Base-by-base conservation (phyloP, 176 grass and related monocot genomes). In the Miscanthus lutarioriparius region DNA sequence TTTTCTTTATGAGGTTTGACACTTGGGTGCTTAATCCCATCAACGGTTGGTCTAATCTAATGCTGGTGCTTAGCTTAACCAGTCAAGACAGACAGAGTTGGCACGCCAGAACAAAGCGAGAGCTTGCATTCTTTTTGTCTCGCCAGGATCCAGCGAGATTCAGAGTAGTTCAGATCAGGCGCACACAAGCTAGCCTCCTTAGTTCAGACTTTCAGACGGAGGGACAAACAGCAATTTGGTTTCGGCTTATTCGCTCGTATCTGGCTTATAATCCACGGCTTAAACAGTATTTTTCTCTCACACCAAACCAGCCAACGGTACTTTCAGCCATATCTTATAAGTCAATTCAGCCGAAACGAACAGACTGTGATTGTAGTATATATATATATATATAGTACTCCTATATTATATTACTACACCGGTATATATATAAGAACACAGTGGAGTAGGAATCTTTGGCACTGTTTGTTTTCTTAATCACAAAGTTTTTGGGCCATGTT, bases 391-490 rank as follows among this genome's bases (percentile, higher is more conserved):
- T 41, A 10, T 8, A 10, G 1, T 39, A 39, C 28, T 30, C 28
- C 28, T 30, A 30, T 30, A 30, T 30, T 30, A 30, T 30, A 30
- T 30, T 30, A 30, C 28, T 30, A 30, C 28, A 1, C 8, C 2
- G 10, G 39, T 41, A 41, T 41, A 41, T 41, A 44, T 44, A 44
- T 44, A 44, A 14, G 3, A 30, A 30, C 59, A 26, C 37, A 89
- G 35, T 82, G 83, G 72, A 32, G 44, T 86, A 56, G 78, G 78
- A 90, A 90, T 82, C 88, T 90, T 77, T 90, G 44, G 2, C 20
- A 36, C 36, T 38, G 20, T 66, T 26, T 36, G 26, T 63, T 82
- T 40, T 5, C n/a, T 2, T 39, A 36, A 19, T 54, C 15, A 38
- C 11, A 19, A 72, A 72, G 39, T 17, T 6, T 67, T 26, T 37